These are phyloP conservation scores for Penicillium polonicum DNA, from an alignment of 2,329 filamentous ascomycete species.

Conservation along the genomic window DNA sequence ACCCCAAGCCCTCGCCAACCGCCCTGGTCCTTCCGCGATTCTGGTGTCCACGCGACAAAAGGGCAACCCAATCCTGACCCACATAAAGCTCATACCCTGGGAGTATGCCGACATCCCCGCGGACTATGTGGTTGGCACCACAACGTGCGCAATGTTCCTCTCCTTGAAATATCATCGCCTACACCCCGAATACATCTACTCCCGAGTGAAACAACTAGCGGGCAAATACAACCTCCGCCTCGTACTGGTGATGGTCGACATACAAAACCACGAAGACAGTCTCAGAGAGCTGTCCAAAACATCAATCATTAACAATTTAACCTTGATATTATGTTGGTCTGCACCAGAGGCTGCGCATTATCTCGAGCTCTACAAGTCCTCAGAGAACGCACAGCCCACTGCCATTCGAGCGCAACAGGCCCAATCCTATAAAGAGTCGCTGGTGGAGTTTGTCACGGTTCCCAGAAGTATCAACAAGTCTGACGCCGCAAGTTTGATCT, in stretches of 20 bases:
- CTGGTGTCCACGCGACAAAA: constrained; percentile 90
- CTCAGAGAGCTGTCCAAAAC: constrained; percentile 91
- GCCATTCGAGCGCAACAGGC: constrained; percentile 85
- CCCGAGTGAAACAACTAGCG: constrained; percentile 78
- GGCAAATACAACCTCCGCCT: constrained; percentile 85
- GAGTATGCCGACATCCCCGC: constrained; percentile 96
- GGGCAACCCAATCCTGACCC: constrained; percentile 86
- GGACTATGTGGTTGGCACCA: constrained; percentile 84
- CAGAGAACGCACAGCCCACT: constrained; percentile 78
- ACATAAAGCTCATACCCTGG: constrained; percentile 81
- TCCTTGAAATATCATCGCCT: constrained; percentile 96
- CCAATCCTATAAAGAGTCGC: constrained; percentile 76
- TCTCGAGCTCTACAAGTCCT: constrained; percentile 90
- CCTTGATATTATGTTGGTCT: constrained; percentile 89
- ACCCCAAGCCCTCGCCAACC: constrained; percentile 75
- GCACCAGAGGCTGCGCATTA: constrained; percentile 92
- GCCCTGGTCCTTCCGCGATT: constrained; percentile 70
- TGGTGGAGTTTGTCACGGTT: constrained; percentile 90
- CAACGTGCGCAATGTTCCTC: constrained; percentile 88
- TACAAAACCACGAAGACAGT: constrained; percentile 87
- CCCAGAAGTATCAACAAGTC: constrained; percentile 91
- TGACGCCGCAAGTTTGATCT: constrained; percentile 85
- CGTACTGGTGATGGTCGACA: constrained; percentile 88
- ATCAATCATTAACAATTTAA: constrained; percentile 87
- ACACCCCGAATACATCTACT: constrained; percentile 97